Percentiles rank a stretch among this genome's conserved stretches.
These are phyloP conservation scores for Nothophoma quercina DNA, from an alignment of 2,329 filamentous ascomycete genomes.

Conservation along the genomic window DNA sequence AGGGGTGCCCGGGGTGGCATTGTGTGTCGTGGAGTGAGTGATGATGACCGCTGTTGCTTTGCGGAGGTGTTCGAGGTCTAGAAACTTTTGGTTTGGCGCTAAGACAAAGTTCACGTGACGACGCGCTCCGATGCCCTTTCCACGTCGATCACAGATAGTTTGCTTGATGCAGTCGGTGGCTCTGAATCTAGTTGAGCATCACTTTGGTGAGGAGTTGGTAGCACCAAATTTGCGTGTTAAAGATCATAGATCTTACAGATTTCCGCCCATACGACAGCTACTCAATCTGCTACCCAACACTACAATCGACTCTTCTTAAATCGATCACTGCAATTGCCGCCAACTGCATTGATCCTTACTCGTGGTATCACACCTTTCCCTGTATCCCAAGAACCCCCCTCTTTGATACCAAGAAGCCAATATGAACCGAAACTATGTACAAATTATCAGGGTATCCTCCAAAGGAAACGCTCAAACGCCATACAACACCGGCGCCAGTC, in stretches of 20 bases:
- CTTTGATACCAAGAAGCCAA: conserved; percentile 5
- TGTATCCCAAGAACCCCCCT: conserved; percentile 2
- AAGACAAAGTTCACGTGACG: conserved; percentile 8
- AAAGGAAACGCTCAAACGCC: conserved; percentile 16
- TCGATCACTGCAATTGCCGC: background rate
- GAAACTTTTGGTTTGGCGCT: conserved; percentile 29
- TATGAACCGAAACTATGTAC: conserved; percentile 4
- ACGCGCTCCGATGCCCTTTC: background rate
- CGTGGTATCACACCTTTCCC: conserved; percentile 4
- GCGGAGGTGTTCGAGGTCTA: conserved; percentile 12
- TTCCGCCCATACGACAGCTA: conserved; percentile 16
- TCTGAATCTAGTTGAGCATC: background rate
- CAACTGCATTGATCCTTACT: too few species aligned
- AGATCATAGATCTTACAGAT: conserved; percentile 17
- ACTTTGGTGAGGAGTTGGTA: background rate
- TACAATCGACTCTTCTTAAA: background rate
- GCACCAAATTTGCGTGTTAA: background rate
- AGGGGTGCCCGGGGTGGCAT: conserved; percentile 48
- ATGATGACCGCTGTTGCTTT: conserved; percentile 11
- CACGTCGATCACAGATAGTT: background rate
- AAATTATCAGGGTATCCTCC: conserved; percentile 37
- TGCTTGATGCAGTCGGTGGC: background rate
- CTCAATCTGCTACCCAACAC: conserved; percentile 7
- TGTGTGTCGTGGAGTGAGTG: conserved; percentile 13
- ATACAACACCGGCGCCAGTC: conserved; percentile 5